Percentiles rank a stretch among this genome's conserved stretches.
These are phyloP conservation scores for Acorus gramineus DNA, from an alignment of 106 monocot genomes.

Conservation along the genomic window DNA sequence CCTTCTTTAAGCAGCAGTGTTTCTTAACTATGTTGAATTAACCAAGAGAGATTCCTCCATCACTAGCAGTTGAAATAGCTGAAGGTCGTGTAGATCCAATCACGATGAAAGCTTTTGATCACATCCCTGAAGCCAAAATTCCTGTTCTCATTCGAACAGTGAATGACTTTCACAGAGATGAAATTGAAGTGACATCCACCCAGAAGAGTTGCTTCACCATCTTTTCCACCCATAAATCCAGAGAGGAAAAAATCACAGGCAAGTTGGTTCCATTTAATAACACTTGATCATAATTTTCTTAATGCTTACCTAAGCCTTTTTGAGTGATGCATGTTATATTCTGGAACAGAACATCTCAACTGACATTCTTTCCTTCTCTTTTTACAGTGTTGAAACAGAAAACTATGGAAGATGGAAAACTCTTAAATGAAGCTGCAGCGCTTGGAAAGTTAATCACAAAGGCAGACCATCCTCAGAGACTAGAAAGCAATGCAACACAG, in stretches of 20 bases:
- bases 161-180: conserved; percentile 3
- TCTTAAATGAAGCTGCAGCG: conserved; percentile 44
- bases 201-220: conserved; percentile 33
- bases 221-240: conserved; percentile 15
- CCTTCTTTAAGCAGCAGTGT: background rate
- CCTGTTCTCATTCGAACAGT: conserved; percentile 2
- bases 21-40: conserved; percentile 21
- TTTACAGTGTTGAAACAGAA: conserved; percentile 14
- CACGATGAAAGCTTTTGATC: conserved; percentile 62
- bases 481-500: conserved; percentile 9
- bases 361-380: background rate
- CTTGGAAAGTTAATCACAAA: conserved; percentile 42
- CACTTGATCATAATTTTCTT: no score
- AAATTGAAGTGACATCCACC: conserved; percentile 5
- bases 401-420: conserved; percentile 24
- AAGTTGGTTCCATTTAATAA: conserved; percentile 1
- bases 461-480: background rate
- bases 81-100: conserved; percentile 70
- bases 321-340: no score
- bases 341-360: no score
- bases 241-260: conserved; percentile 23
- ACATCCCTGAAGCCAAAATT: conserved; percentile 13
- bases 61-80: conserved; percentile 60
- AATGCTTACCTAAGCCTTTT: no score
- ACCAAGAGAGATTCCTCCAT: conserved; percentile 42